A percentile compares a stretch with the other conserved stretches of the same genome.
These are phyloP conservation scores for Linum lewisii DNA, from an alignment of 345 rosid genomes.

Conservation along the genomic window DNA sequence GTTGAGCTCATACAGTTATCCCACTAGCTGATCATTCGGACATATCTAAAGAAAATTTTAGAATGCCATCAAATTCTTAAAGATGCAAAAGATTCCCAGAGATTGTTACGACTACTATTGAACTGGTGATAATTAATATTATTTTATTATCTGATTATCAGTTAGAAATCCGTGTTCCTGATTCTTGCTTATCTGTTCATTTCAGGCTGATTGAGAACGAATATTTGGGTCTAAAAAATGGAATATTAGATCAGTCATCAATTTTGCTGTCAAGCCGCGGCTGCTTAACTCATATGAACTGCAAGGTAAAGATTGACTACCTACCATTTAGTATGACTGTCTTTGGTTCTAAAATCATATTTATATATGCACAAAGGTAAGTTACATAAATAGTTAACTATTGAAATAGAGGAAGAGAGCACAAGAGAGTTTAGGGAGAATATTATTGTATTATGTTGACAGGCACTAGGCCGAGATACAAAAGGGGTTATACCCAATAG, in stretches of 20 bases:
- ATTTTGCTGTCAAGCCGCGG: slow-evolving; percentile 74
- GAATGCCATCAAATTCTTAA: background rate
- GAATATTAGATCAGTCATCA: slow-evolving; percentile 93
- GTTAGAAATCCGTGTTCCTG: background rate
- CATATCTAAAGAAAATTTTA: background rate
- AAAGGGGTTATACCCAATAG: no score
- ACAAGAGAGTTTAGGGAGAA: no score
- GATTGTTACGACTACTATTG: background rate
- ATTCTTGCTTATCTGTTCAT: slow-evolving; percentile 11
- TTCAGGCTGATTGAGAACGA: slow-evolving; percentile 83
- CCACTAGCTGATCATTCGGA: background rate
- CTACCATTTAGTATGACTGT: background rate
- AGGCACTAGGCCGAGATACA: no score
- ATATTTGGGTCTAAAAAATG: slow-evolving; percentile 83
- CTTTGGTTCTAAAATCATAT: background rate
- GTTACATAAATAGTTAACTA: no score
- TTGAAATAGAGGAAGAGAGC: no score
- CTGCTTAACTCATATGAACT: slow-evolving; percentile 77
- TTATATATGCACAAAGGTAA: no score
- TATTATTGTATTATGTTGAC: no score
- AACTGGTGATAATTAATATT: background rate
- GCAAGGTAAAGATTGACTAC: slow-evolving; percentile 51
- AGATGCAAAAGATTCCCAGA: no score
- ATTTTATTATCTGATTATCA: background rate
- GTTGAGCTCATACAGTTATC: background rate